phyloP scores from a whole-genome alignment of 2,329 filamentous ascomycete species.

The Boeremia lycopersici region DNA sequence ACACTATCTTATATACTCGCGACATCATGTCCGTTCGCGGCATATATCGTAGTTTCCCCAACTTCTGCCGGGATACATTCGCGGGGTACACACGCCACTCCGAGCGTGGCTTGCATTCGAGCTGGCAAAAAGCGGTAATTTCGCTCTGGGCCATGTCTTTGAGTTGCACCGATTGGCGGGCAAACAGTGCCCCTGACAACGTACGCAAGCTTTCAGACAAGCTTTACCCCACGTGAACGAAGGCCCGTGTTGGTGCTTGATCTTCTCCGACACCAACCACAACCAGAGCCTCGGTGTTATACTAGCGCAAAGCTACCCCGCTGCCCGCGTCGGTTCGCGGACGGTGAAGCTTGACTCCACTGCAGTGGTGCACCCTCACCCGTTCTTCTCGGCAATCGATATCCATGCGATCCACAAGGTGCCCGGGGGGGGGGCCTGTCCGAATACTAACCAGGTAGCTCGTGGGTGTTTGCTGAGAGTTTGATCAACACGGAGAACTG shows the following conservation, averaged over 20 bases:
- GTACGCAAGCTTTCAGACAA: constrained; percentile 4
- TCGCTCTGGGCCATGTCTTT: background rate
- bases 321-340: background rate
- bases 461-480: no score
- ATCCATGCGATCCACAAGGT: no score
- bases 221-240: constrained; percentile 2
- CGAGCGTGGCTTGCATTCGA: background rate
- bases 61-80: background rate
- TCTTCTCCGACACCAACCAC: background rate
- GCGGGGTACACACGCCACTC: constrained; percentile 3
- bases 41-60: background rate
- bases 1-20: background rate
- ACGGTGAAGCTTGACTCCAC: background rate
- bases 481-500: no score
- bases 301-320: constrained; percentile 6
- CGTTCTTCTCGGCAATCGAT: background rate
- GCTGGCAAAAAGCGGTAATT: constrained; percentile 8
- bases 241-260: background rate
- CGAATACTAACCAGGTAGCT: no score
- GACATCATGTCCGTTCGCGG: background rate
- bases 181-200: background rate
- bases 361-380: background rate
- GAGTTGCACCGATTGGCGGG: background rate
- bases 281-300: background rate
- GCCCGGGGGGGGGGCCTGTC: no score